Base-by-base conservation (phyloP, 1,284 basidiomycete genomes). In the Testicularia cyperi region DNA sequence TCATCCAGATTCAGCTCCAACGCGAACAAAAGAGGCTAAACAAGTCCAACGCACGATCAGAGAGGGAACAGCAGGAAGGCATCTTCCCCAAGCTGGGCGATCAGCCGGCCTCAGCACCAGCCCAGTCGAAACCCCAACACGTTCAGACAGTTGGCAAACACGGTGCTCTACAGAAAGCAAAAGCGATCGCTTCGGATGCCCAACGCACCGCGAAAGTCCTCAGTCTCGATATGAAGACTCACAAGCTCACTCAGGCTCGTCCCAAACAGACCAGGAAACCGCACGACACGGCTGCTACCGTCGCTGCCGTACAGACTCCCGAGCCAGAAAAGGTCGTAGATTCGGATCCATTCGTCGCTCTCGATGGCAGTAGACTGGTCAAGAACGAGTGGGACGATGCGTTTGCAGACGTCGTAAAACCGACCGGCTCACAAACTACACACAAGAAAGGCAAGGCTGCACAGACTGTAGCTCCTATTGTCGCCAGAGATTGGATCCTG, bases 171-270 rank as follows among this genome's bases (percentile, higher is more conserved):
- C 40, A 52, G 13, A 56, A 52, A 25, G 58, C 58, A n/a, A 44
- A 43, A 28, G 44, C 44, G 14, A 56, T 63, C 14, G 58, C 58
- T 19, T 36, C 41, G 3, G 60, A 58, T 38, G 54, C 60, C n/a
- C 40, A 54, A 40, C 27, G 60, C 18, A 64, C 60, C 6, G 49
- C 60, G 13, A 64, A 64, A 28, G 60, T 64, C 20, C 32, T 58
- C 31, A 64, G 60, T 28, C 41, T 64, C 21, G 38, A 64, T 23
- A 57, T 58, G 49, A 64, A 64, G 39, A 64, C 60, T 30, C 60
- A 58, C 31, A 57, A 54, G 30, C 31, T 54, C 39, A 64, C 40
- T 4, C 33, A 61, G 28, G 31, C 24, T 13, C 49, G 53, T 24
- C 48, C 46, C 21, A 54, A 51, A 35, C 26, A 44, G 6, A 15